Conservation (phyloP, 2,329 filamentous ascomycete genomes). For the Graphilbum ipis-grandicollis region DNA sequence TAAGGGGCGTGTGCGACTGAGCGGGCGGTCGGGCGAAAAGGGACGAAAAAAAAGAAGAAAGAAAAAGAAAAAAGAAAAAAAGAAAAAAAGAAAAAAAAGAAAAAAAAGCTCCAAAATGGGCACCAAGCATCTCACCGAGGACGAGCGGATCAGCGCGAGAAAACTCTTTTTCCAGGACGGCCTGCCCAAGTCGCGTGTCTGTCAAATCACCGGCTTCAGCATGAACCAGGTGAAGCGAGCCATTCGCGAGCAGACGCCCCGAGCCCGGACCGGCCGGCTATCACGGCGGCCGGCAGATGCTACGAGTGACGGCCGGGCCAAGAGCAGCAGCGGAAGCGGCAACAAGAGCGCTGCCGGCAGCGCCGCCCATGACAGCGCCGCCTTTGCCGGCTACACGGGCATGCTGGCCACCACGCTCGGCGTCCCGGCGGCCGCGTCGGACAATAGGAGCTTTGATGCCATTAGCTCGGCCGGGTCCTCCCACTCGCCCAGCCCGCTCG, state of each 20-base stretch:
- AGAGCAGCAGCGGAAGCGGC: background rate
- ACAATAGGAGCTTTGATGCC: background rate
- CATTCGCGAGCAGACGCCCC: conserved; percentile 10
- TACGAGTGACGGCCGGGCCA: background rate
- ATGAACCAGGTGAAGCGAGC: conserved; percentile 9
- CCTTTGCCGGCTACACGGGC: background rate
- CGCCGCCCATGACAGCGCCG: background rate
- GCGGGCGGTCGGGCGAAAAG: too few relatives aligned
- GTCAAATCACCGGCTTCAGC: conserved; percentile 9
- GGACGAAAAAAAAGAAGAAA: too few relatives aligned
- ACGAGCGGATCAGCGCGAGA: conserved; percentile 8
- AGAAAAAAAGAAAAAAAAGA: background rate
- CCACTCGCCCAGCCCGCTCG: background rate
- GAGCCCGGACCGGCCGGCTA: conserved; percentile 7
- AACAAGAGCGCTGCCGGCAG: background rate
- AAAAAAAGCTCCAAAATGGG: too few relatives aligned
- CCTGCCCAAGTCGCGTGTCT: conserved; percentile 8
- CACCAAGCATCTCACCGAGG: conserved; percentile 10
- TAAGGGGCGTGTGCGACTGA: too few relatives aligned
- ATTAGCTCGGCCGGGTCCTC: background rate
- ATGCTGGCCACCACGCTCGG: background rate
- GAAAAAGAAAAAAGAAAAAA: background rate
- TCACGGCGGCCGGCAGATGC: background rate
- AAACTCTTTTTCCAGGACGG: conserved; percentile 9
- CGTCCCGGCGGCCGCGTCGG: background rate